A percentile compares a stretch with the other conserved stretches of the same genome.
phyloP scores from a whole-genome alignment of 2,329 filamentous ascomycete species.

The Aspergillus costaricaensis region DNA sequence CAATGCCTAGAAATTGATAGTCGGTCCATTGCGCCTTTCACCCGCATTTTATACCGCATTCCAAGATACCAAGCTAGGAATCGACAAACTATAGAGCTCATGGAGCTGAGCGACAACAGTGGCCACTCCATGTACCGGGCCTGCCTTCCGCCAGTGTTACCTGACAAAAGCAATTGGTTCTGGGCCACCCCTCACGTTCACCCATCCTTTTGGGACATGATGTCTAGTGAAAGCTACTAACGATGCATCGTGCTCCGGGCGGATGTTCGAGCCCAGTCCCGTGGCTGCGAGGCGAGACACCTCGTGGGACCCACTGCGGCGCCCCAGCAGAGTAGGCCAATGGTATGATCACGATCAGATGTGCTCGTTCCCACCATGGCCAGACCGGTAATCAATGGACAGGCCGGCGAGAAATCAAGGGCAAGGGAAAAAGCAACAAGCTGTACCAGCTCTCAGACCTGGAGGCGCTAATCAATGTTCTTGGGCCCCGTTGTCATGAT shows the following conservation, averaged over 20 bases:
- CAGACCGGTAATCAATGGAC: neutral
- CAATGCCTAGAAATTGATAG: neutral
- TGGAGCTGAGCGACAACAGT: neutral
- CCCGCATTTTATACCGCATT: neutral
- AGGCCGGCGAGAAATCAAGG: neutral
- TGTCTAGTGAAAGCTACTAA: neutral
- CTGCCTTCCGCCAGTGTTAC: neutral
- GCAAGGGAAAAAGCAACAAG: neutral
- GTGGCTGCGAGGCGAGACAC: constrained; percentile 3
- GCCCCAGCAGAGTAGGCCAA: neutral
- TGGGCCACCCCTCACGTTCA: neutral
- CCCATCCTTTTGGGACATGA: constrained; percentile 3
- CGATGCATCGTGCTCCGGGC: neutral
- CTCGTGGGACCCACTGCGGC: neutral
- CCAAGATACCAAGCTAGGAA: neutral
- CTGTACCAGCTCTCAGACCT: neutral
- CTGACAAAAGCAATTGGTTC: neutral
- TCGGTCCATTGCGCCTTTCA: neutral
- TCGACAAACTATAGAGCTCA: neutral
- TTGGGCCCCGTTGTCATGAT: neutral
- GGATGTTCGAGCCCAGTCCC: neutral
- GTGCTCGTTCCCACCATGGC: neutral
- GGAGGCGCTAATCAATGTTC: neutral
- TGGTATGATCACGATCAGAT: neutral
- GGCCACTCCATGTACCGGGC: neutral